Conservation (phyloP, 1,139 yeast species). For the Geotrichum histeridarum region DNA sequence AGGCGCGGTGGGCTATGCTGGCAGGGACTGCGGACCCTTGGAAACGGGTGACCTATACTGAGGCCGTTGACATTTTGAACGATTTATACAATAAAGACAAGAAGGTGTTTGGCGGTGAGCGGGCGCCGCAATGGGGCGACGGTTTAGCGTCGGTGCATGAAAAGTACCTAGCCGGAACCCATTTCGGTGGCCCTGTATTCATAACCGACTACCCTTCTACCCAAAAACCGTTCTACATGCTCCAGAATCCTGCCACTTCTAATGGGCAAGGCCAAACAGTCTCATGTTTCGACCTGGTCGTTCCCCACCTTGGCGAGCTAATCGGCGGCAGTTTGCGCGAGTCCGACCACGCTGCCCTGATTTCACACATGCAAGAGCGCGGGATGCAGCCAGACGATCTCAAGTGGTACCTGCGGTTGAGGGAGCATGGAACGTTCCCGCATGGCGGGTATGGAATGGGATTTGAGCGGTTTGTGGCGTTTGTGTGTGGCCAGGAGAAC, state of each 20-base stretch:
- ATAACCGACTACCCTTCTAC: conserved; percentile 79
- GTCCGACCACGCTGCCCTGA: conserved; percentile 49
- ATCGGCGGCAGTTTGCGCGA: conserved; percentile 94
- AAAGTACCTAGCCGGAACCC: conserved; percentile 73
- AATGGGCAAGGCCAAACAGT: conserved; percentile 49
- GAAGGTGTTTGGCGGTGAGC: conserved; percentile 29
- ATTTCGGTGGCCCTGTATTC: conserved; percentile 72
- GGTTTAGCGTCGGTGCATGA: conserved; percentile 82
- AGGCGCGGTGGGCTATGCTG: conserved; percentile 36
- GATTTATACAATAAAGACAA: conserved; percentile 31
- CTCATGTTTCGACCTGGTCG: conserved; percentile 80
- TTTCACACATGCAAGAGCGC: conserved; percentile 43
- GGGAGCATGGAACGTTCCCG: conserved; percentile 77
- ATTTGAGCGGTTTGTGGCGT: conserved; percentile 75
- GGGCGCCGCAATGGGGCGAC: conserved; percentile 60
- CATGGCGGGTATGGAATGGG: conserved; percentile 99
- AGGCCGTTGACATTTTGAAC: conserved; percentile 59
- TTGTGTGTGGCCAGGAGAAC: conserved; percentile 65
- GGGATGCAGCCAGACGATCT: conserved; percentile 49
- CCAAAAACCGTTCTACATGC: conserved; percentile 92
- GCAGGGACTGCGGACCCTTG: conserved; percentile 43
- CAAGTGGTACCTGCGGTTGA: conserved; percentile 72
- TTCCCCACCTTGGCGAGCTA: conserved; percentile 94
- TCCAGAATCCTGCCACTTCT: conserved; percentile 31
- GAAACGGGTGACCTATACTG: conserved; percentile 68